A percentile compares a stretch with the other conserved stretches of the same genome.
phyloP scores from a whole-genome alignment of 164 flowering plant species.

The Chimonanthus praecox region DNA sequence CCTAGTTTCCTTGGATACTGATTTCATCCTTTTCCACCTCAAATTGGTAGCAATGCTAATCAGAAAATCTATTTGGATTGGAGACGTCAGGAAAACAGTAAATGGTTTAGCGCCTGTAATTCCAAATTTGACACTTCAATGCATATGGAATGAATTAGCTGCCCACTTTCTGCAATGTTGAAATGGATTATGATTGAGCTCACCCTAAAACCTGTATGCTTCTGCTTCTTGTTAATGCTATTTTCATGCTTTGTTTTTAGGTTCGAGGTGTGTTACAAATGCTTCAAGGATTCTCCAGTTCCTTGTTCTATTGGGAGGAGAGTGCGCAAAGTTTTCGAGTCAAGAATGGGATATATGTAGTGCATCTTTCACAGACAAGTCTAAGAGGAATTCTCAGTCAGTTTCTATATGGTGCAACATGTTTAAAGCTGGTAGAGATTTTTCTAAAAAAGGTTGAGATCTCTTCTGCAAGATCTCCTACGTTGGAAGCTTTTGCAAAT shows the following conservation, averaged over 20 bases:
- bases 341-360: slow-evolving; percentile 48
- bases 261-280: slow-evolving; percentile 66
- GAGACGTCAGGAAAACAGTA: neutral
- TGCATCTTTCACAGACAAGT: slow-evolving; percentile 64
- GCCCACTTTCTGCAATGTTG: neutral
- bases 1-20: neutral
- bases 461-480: slow-evolving; percentile 37
- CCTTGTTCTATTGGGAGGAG: slow-evolving; percentile 65
- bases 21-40: neutral
- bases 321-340: slow-evolving; percentile 27
- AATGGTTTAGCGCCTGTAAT: neutral
- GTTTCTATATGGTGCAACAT: slow-evolving; percentile 66
- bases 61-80: neutral
- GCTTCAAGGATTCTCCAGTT: slow-evolving; percentile 73
- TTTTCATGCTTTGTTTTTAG: slow-evolving; percentile 25
- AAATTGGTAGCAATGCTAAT: neutral
- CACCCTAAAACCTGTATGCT: neutral
- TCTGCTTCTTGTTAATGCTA: neutral
- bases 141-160: neutral
- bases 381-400: slow-evolving; percentile 52
- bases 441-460: slow-evolving; percentile 37
- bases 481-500: slow-evolving; percentile 67
- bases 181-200: neutral
- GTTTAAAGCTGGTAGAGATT: slow-evolving; percentile 61
- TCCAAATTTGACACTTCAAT: neutral